Conservation (phyloP, 345 rosid genomes). For the Corymbia maculata region DNA sequence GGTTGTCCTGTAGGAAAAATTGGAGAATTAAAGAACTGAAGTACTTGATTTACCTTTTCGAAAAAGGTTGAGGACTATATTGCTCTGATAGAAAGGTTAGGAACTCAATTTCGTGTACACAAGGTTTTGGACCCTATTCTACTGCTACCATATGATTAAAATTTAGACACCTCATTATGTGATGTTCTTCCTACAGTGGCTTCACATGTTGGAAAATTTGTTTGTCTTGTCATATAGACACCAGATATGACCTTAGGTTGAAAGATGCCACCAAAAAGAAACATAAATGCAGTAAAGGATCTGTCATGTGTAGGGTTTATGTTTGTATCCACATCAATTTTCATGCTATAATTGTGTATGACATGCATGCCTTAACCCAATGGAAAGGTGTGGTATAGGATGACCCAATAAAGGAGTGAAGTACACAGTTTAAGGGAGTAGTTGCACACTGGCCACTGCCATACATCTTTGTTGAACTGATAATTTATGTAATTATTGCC, state of each 20-base stretch:
- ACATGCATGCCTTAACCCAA: background rate
- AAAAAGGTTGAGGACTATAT: background rate
- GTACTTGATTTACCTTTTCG: background rate
- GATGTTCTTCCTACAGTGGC: background rate
- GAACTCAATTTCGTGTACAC: background rate
- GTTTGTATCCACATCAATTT: background rate
- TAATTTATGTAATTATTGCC: slow-evolving; percentile 4
- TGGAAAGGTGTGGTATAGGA: background rate
- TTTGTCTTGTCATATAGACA: background rate
- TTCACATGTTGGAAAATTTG: background rate
- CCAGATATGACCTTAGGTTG: background rate
- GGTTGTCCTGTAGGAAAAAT: background rate
- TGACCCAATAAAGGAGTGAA: background rate
- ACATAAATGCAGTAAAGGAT: background rate
- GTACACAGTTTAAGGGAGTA: background rate
- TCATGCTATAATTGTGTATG: background rate
- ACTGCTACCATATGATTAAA: background rate
- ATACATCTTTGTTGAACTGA: background rate
- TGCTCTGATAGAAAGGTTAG: background rate
- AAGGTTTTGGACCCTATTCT: background rate
- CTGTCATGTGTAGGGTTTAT: background rate
- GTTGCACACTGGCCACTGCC: background rate
- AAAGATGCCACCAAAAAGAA: background rate
- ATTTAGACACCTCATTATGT: background rate
- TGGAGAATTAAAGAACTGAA: background rate